phyloP scores from a whole-genome alignment of 768 basidiomycete genomes.

The Melanogaster broomeanus region DNA sequence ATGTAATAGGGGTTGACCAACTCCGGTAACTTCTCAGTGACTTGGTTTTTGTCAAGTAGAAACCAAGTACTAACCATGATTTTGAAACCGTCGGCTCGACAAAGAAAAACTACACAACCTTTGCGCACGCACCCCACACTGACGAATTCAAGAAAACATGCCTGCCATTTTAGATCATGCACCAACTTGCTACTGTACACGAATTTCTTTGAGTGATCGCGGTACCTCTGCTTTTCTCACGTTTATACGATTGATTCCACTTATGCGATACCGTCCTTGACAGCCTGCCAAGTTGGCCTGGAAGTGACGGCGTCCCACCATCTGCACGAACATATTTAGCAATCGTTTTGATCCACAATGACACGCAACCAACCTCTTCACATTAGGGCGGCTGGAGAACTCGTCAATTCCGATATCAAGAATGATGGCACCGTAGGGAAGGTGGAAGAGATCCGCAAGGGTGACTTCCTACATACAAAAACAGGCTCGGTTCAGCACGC shows the following conservation, averaged over 20 bases:
- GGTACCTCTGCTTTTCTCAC: not conserved
- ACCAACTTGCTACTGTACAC: too few species aligned
- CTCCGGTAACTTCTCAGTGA: too few species aligned
- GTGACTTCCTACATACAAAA: conserved; percentile 12
- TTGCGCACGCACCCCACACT: too few species aligned
- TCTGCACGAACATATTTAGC: conserved; percentile 20
- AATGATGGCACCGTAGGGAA: conserved; percentile 17
- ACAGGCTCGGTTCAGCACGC: not conserved
- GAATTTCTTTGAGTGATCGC: not conserved
- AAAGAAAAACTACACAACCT: too few species aligned
- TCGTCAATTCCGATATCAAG: conserved; percentile 11
- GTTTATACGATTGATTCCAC: too few species aligned
- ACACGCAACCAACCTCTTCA: conserved; percentile 14
- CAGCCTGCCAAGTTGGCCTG: conserved; percentile 46
- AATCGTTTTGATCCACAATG: not conserved
- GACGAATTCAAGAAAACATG: too few species aligned
- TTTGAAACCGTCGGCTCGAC: too few species aligned
- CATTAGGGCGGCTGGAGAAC: conserved; percentile 18
- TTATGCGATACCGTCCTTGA: conserved; percentile 34
- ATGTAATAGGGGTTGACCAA: too few species aligned
- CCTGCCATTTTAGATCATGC: too few species aligned
- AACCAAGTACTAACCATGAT: too few species aligned
- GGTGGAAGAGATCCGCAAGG: conserved; percentile 22
- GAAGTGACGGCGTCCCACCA: conserved; percentile 51
- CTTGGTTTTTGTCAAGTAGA: too few species aligned